Percentiles rank a stretch among this genome's conserved stretches.
Evolutionary conservation across 2,329 filamentous ascomycete species (phyloP).

Genomic region (Coleophoma crateriformis): DNA sequence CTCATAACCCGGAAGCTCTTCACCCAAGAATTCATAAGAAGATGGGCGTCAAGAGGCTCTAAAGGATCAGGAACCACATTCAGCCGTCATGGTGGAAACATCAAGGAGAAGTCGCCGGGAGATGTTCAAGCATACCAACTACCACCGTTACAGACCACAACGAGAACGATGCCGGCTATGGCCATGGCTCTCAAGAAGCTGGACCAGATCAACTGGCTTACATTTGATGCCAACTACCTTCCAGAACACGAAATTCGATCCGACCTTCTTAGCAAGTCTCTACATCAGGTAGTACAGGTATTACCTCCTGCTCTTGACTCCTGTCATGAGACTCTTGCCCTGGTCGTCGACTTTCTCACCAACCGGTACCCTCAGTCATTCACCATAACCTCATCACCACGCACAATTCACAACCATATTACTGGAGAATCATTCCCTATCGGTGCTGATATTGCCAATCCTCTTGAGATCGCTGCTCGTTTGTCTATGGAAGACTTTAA

Average conservation of each 20-base stretch:
- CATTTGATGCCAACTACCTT: constrained; percentile 38
- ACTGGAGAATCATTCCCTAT: constrained; percentile 37
- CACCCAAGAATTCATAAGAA: background rate
- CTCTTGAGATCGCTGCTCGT: constrained; percentile 43
- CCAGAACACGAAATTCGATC: constrained; percentile 35
- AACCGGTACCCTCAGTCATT: constrained; percentile 37
- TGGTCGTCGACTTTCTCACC: constrained; percentile 38
- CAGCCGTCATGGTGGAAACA: background rate
- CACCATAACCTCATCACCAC: constrained; percentile 24
- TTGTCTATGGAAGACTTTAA: constrained; percentile 47
- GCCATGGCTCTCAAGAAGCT: constrained; percentile 42
- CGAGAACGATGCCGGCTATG: constrained; percentile 22
- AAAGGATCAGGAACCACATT: background rate
- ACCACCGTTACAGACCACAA: constrained; percentile 12
- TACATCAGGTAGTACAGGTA: constrained; percentile 36
- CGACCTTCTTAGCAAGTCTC: constrained; percentile 31
- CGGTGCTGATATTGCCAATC: constrained; percentile 29
- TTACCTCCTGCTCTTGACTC: constrained; percentile 36
- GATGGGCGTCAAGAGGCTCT: background rate
- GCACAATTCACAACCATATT: constrained; percentile 34
- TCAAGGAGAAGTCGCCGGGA: constrained; percentile 1
- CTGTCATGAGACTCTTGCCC: constrained; percentile 39
- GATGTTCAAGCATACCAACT: constrained; percentile 15
- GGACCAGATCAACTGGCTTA: constrained; percentile 41
- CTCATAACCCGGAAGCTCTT: background rate